Percentiles rank a stretch among this genome's conserved stretches.
These are phyloP conservation scores for Hyaloperonospora brassicae DNA, from an alignment of 352 stramenopile species.

Conservation along the genomic window DNA sequence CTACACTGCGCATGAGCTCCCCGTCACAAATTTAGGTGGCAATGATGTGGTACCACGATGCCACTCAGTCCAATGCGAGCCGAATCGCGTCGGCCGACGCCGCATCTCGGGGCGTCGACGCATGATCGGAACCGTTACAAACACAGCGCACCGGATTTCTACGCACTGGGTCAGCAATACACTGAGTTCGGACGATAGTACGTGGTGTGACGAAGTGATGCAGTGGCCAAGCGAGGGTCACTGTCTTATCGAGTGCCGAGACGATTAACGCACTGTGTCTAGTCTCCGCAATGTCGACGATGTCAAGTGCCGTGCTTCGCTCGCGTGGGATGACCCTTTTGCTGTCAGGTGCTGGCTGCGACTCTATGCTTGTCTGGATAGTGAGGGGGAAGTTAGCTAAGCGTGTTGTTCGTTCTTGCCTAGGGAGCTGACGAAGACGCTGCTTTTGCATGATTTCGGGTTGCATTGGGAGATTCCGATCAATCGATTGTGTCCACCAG, in stretches of 20 bases:
- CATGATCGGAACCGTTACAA: constrained; percentile 78
- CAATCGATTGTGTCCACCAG: constrained; percentile 89
- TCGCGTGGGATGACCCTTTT: constrained; percentile 72
- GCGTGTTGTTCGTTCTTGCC: constrained; percentile 15
- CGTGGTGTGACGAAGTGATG: constrained; percentile 8
- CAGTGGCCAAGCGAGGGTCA: no score
- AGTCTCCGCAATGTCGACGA: constrained; percentile 64
- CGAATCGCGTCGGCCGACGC: constrained; percentile 46
- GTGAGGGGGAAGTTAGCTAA: background rate
- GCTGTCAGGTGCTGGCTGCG: constrained; percentile 41
- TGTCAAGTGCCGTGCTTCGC: constrained; percentile 39
- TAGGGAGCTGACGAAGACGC: constrained; percentile 86
- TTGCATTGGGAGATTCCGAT: constrained; percentile 87
- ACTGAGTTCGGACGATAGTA: constrained; percentile 59
- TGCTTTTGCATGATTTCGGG: constrained; percentile 89
- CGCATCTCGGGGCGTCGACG: constrained; percentile 47
- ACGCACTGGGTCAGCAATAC: constrained; percentile 53
- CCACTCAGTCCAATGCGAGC: constrained; percentile 25
- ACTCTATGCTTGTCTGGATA: background rate
- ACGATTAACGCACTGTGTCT: background rate
- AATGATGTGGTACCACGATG: background rate
- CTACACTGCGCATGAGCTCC: no score
- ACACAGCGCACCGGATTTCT: constrained; percentile 62
- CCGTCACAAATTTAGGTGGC: constrained; percentile 6
- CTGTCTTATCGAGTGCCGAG: background rate